These are phyloP conservation scores for Penicillium sclerotigenum DNA, from an alignment of 2,329 filamentous ascomycete species.

Conservation along the genomic window DNA sequence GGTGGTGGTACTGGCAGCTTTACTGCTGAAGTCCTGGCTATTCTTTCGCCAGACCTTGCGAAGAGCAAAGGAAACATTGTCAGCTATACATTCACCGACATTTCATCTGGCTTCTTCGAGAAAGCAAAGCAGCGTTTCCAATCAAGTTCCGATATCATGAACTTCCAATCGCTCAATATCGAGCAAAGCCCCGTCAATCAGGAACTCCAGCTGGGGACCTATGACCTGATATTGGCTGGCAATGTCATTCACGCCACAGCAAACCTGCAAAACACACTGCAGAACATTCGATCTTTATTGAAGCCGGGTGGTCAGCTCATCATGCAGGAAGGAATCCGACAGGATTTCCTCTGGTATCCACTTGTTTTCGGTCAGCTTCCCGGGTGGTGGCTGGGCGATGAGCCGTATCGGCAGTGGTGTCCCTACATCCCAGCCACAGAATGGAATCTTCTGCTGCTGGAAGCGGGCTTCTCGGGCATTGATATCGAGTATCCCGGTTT, in stretches of 20 bases:
- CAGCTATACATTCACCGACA: slow-evolving; percentile 32
- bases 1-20: slow-evolving; percentile 33
- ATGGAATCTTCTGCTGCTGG: slow-evolving; percentile 15
- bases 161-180: slow-evolving; percentile 32
- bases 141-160: slow-evolving; percentile 23
- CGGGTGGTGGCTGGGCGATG: slow-evolving; percentile 24
- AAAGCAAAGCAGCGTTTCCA: slow-evolving; percentile 27
- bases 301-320: slow-evolving; percentile 21
- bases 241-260: slow-evolving; percentile 37
- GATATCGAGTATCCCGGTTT: slow-evolving; percentile 21
- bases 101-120: slow-evolving; percentile 31
- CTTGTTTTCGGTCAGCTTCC: slow-evolving; percentile 22
- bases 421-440: slow-evolving; percentile 19
- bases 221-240: slow-evolving; percentile 36
- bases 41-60: slow-evolving; percentile 13
- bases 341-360: slow-evolving; percentile 24
- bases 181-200: slow-evolving; percentile 26
- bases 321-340: slow-evolving; percentile 24
- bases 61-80: slow-evolving; percentile 10
- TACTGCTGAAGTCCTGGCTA: slow-evolving; percentile 21
- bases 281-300: slow-evolving; percentile 17
- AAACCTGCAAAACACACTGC: slow-evolving; percentile 8
- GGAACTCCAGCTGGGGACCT: slow-evolving; percentile 27
- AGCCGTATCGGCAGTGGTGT: slow-evolving; percentile 19
- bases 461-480: slow-evolving; percentile 20